These are phyloP conservation scores for Senna tora DNA, from an alignment of 306 rosid species.

Conservation along the genomic window DNA sequence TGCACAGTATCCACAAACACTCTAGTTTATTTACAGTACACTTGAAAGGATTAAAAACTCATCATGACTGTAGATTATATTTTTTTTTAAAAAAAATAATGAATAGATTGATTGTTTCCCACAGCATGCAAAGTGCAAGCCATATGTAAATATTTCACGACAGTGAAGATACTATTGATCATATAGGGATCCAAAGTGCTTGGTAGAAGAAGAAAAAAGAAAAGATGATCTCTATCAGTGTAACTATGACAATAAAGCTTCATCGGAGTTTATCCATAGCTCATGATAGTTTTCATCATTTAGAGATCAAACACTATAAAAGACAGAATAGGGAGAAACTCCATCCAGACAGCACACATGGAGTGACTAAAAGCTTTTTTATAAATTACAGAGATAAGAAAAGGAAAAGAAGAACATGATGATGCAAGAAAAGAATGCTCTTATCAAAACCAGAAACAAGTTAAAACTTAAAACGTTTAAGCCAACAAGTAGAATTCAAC, in stretches of 20 bases:
- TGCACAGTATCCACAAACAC: neutral
- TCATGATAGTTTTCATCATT: slow-evolving; percentile 41
- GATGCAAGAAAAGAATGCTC: neutral
- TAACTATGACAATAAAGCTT: slow-evolving; percentile 60
- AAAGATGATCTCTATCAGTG: slow-evolving; percentile 52
- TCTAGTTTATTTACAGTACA: neutral
- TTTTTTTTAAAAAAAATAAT: neutral
- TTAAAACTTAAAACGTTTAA: neutral
- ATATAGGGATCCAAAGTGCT: neutral
- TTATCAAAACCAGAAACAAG: neutral
- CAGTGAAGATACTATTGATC: neutral
- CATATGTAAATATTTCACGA: neutral
- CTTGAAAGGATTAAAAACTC: neutral
- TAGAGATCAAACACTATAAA: slow-evolving; percentile 37
- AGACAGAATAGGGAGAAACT: neutral
- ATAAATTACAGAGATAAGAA: neutral
- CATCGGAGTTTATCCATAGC: slow-evolving; percentile 46
- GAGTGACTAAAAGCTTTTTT: neutral
- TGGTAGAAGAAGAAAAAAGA: neutral
- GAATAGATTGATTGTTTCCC: neutral
- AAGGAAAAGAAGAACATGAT: neutral
- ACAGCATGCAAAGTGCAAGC: neutral
- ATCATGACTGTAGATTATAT: neutral
- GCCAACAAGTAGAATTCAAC: neutral
- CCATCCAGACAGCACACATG: neutral